phyloP scores from a whole-genome alignment of 148 eudicot species.

The Persicaria tinctoria region DNA sequence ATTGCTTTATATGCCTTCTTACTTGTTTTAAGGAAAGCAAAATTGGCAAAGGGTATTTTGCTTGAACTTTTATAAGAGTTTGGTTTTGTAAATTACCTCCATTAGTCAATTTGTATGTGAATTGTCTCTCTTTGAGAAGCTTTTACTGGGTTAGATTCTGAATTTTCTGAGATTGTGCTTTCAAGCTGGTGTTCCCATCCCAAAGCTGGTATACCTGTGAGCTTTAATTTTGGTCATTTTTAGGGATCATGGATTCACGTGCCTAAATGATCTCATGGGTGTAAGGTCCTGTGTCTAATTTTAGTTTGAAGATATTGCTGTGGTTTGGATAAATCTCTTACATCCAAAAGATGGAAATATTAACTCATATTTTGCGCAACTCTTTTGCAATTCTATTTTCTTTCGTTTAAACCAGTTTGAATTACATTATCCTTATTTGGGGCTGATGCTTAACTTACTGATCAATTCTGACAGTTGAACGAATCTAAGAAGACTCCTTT shows the following conservation, averaged over 20 bases:
- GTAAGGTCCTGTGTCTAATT: background rate
- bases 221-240: background rate
- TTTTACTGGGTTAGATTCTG: background rate
- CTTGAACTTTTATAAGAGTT: background rate
- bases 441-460: background rate
- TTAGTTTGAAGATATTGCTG: background rate
- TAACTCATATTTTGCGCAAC: background rate
- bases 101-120: background rate
- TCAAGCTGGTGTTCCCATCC: background rate
- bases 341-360: background rate
- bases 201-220: background rate
- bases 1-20: background rate
- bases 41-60: background rate
- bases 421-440: background rate
- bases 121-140: background rate
- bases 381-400: background rate
- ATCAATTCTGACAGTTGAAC: conserved; percentile 39
- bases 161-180: background rate
- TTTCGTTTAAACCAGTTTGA: background rate
- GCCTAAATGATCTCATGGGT: no score
- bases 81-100: background rate
- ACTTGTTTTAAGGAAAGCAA: background rate
- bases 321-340: background rate
- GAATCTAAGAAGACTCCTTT: conserved; percentile 34
- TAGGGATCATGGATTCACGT: background rate